Conservation (phyloP, 345 rosid genomes). For the Abelmoschus esculentus region DNA sequence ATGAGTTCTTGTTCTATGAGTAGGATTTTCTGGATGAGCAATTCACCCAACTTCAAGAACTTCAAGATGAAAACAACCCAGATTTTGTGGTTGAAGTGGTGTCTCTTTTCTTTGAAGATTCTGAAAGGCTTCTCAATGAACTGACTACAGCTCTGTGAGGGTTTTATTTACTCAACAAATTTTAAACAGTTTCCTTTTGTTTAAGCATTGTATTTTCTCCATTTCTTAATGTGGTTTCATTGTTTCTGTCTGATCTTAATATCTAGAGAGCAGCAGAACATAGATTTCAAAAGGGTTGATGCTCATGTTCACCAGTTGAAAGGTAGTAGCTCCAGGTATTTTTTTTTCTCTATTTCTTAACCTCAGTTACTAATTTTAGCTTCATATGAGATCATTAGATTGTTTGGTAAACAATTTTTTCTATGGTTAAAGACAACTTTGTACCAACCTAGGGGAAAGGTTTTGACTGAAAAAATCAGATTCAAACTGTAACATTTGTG, state of each 20-base stretch:
- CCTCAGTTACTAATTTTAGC: neutral
- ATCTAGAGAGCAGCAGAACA: neutral
- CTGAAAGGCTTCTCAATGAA: slow-evolving; percentile 17
- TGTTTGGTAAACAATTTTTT: neutral
- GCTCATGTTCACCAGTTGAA: slow-evolving; percentile 20
- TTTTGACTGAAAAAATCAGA: neutral
- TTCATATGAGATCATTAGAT: neutral
- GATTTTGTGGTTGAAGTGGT: slow-evolving; percentile 19
- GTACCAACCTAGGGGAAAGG: neutral
- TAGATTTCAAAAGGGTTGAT: slow-evolving; percentile 18
- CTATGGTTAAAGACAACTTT: neutral
- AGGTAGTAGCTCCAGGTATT: slow-evolving; percentile 18
- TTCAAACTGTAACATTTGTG: neutral
- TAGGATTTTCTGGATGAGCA: slow-evolving; percentile 16
- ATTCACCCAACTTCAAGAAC: slow-evolving; percentile 15
- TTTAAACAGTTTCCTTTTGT: neutral
- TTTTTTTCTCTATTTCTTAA: neutral
- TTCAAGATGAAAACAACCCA: too few species aligned
- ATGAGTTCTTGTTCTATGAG: neutral
- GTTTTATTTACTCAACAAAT: neutral
- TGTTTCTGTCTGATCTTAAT: neutral
- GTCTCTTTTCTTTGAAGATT: slow-evolving; percentile 19
- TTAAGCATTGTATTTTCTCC: too few species aligned
- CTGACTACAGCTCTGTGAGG: slow-evolving; percentile 13
- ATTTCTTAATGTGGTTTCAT: neutral